Base-by-base conservation (phyloP, 257 asterid genomes). In the Paulownia fortunei region DNA sequence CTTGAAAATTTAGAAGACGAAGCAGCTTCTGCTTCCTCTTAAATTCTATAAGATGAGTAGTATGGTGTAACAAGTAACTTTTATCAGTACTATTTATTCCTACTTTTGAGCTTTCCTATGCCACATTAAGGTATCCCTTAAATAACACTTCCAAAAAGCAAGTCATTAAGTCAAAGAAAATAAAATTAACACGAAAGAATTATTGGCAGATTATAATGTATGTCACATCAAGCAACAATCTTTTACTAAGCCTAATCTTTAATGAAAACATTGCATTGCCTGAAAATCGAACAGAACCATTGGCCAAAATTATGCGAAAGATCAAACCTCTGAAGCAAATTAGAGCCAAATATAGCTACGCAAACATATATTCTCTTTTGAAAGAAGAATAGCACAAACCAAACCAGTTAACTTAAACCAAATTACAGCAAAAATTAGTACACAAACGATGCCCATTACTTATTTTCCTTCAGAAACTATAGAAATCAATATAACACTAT, bases 381-480 rank as follows among this genome's bases (percentile, higher is more conserved):
- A n/a, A n/a, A n/a, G n/a, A n/a, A n/a, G n/a, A n/a, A 34, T 34
- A 34, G 36, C 13, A 23, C 65, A 39, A 15, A 58, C 2, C 18
- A 10, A 71, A 71, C 5, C 23, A 37, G 66, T 5, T 23, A 11
- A 5, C 59, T 54, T 26, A 32, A 63, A 13, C 23, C 36, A 44
- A 55, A 51, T 61, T 27, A 56, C 42, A 23, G 47, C n/a, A n/a
- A 72, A 58, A 39, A 71, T 6, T 56, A n/a, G 71, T 12, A 59
- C 32, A 51, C 75, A 49, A 49, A 60, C 44, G 66, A 18, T 21
- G 72, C 72, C 81, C 75, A 60, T 60, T 37, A 54, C 70, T 74
- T 10, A 39, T 12, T 42, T 46, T 39, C 69, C 39, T 26, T 41
- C 6, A 63, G 12, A 32, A 60, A 60, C 72, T 19, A 60, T 0